A percentile compares a stretch with the other conserved stretches of the same genome.
Evolutionary conservation across 2,329 filamentous ascomycete genomes (phyloP).

Genomic region (Cercospora zeae-maydis): DNA sequence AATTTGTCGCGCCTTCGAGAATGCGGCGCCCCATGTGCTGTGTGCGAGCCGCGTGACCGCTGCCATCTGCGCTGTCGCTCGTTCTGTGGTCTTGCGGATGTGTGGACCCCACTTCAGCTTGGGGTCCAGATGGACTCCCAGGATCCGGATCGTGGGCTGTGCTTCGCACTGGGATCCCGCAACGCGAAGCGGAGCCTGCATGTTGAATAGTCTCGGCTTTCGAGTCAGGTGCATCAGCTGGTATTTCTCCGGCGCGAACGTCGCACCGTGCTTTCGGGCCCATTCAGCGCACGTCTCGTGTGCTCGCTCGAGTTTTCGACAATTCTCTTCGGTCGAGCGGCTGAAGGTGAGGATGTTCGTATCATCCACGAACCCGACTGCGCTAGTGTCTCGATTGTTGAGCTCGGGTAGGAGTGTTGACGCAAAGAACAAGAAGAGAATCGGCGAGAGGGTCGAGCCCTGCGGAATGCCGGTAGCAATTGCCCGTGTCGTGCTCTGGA

Average conservation of each 20-base stretch:
- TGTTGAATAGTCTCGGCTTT: not conserved
- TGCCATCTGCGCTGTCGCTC: not conserved
- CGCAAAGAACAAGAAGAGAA: too few species aligned
- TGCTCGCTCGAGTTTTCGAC: too few species aligned
- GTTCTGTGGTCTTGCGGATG: not conserved
- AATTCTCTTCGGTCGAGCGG: too few species aligned
- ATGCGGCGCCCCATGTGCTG: not conserved
- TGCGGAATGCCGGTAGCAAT: too few species aligned
- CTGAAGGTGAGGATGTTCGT: too few species aligned
- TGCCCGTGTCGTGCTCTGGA: not conserved
- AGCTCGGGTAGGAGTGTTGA: too few species aligned
- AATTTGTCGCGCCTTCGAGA: not conserved
- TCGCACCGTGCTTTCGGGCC: too few species aligned
- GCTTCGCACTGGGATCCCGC: not conserved
- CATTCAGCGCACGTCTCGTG: too few species aligned
- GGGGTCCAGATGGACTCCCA: not conserved
- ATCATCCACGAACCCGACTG: too few species aligned
- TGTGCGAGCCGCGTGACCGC: not conserved
- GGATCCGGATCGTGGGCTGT: not conserved
- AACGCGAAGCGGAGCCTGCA: not conserved
- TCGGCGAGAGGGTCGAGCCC: too few species aligned
- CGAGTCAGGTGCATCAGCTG: not conserved
- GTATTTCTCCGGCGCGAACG: not conserved
- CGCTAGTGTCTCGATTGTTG: too few species aligned
- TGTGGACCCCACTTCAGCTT: not conserved